Evolutionary conservation across 345 rosid genomes (phyloP).

Genomic region (Erysimum cheiranthoides): DNA sequence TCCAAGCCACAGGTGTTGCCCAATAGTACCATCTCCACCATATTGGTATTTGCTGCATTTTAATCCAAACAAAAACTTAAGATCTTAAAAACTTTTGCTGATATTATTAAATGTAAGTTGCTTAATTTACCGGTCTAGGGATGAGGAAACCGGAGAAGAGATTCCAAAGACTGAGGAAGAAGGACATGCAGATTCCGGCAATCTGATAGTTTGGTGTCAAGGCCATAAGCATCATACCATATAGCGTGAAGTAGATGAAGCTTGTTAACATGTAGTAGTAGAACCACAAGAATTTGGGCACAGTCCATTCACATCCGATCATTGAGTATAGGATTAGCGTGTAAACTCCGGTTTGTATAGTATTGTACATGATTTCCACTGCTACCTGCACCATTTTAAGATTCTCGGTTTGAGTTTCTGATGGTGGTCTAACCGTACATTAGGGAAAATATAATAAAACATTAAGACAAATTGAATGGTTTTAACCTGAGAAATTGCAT

Average conservation of each 20-base stretch:
- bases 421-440: not conserved
- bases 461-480: not conserved
- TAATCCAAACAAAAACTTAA: not conserved
- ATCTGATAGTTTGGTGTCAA: constrained; percentile 72
- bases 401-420: not conserved
- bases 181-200: constrained; percentile 70
- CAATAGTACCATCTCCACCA: constrained; percentile 98
- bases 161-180: constrained; percentile 88
- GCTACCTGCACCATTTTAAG: constrained; percentile 58
- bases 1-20: constrained; percentile 79
- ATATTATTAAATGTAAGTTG: not conserved
- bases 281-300: constrained; percentile 62
- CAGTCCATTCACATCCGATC: constrained; percentile 76
- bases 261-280: constrained; percentile 60
- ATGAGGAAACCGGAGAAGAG: constrained; percentile 81
- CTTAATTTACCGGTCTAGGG: constrained; percentile 58
- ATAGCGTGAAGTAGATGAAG: constrained; percentile 72
- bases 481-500: constrained; percentile 75
- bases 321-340: constrained; percentile 65
- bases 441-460: not conserved
- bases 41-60: constrained; percentile 62
- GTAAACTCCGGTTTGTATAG: constrained; percentile 60
- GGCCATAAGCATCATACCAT: constrained; percentile 81
- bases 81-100: not conserved
- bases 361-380: constrained; percentile 64